These are phyloP conservation scores for Dactylella cylindrospora DNA, from an alignment of 2,329 filamentous ascomycete genomes.

Conservation along the genomic window DNA sequence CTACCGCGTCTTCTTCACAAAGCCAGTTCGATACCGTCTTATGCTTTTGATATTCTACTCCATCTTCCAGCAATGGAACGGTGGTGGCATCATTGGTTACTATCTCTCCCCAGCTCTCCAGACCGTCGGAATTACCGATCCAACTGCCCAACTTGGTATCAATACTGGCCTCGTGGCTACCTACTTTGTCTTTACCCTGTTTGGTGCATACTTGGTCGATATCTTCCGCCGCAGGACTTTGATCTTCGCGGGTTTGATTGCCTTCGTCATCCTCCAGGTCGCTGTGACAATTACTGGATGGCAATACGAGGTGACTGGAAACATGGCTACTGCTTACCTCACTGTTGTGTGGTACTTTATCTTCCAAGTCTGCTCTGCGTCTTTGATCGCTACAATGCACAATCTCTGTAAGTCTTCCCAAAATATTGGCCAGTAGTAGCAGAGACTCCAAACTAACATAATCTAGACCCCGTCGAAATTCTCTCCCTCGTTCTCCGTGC, in stretches of 20 bases:
- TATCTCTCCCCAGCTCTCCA: conserved; percentile 54
- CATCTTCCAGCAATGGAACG: conserved; percentile 57
- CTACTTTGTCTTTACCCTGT: conserved; percentile 56
- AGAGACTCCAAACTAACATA: conserved; percentile 3
- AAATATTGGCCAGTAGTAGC: not conserved
- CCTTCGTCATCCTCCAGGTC: conserved; percentile 55
- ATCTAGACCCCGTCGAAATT: conserved; percentile 53
- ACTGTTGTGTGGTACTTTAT: conserved; percentile 57
- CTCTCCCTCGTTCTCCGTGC: conserved; percentile 55
- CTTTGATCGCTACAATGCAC: conserved; percentile 57
- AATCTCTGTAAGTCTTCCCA: conserved; percentile 51
- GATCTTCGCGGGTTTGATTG: conserved; percentile 55
- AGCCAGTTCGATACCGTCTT: conserved; percentile 54
- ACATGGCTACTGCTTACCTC: conserved; percentile 52
- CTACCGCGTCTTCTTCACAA: conserved; percentile 56
- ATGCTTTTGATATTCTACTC: conserved; percentile 56
- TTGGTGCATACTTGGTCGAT: conserved; percentile 55
- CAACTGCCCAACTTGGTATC: conserved; percentile 54
- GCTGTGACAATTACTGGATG: conserved; percentile 57
- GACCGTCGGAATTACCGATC: conserved; percentile 53
- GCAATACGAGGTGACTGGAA: conserved; percentile 52
- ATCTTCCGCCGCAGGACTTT: conserved; percentile 54
- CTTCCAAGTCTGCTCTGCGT: conserved; percentile 56
- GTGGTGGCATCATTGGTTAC: conserved; percentile 55
- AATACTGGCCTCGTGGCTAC: conserved; percentile 54